A percentile compares a stretch with the other conserved stretches of the same genome.
phyloP scores from a whole-genome alignment of 345 rosid genomes.

The Firmiana major region DNA sequence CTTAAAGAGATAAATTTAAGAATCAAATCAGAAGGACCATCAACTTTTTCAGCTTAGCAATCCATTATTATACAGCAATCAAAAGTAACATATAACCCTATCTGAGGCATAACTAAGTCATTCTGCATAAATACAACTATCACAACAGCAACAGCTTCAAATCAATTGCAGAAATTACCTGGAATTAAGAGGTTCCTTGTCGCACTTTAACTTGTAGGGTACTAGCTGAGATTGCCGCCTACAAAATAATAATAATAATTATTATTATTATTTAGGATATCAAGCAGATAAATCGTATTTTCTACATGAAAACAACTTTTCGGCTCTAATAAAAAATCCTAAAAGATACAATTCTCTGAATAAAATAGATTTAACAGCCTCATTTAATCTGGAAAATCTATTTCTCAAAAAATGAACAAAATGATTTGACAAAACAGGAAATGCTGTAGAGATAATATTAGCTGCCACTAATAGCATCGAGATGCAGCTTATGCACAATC shows the following conservation, averaged over 20 bases:
- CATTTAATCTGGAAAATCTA: neutral
- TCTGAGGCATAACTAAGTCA: neutral
- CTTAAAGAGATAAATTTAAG: neutral
- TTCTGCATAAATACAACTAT: neutral
- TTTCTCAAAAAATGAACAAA: neutral
- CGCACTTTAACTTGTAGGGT: constrained; percentile 91
- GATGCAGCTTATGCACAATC: neutral
- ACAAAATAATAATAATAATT: constrained; percentile 27
- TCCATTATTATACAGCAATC: neutral
- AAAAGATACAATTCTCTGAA: neutral
- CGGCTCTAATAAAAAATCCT: neutral
- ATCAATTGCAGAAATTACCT: constrained; percentile 44
- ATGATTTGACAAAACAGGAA: neutral
- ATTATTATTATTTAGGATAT: too few species aligned
- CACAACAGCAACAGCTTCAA: neutral
- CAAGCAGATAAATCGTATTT: constrained; percentile 4
- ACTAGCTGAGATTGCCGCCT: constrained; percentile 70
- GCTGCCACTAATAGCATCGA: neutral
- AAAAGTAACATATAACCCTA: neutral
- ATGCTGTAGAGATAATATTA: neutral
- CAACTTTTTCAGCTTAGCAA: constrained; percentile 1
- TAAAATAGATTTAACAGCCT: neutral
- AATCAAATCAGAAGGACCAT: constrained; percentile 3
- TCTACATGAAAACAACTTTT: neutral
- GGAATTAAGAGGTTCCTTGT: constrained; percentile 78